Conservation (phyloP, 2,329 filamentous ascomycete species). For the Epichloe elymi region DNA sequence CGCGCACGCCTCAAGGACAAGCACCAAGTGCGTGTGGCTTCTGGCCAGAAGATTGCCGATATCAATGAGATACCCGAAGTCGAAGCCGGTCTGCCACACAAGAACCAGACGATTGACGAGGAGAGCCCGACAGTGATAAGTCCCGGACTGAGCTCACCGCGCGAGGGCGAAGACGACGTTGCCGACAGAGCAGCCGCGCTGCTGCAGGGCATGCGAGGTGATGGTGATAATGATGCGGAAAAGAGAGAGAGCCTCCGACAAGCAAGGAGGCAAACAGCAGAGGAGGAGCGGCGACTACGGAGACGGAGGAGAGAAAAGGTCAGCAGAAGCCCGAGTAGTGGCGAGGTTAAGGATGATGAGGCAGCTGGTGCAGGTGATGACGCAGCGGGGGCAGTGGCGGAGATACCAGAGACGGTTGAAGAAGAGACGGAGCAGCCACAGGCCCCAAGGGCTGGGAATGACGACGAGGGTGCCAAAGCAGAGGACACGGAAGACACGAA, state of each 20-base stretch:
- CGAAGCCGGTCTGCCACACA: conserved; percentile 26
- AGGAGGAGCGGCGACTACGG: conserved; percentile 60
- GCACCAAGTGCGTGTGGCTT: conserved; percentile 80
- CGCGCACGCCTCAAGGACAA: conserved; percentile 80
- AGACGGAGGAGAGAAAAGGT: conserved; percentile 54
- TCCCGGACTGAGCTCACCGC: conserved; percentile 32
- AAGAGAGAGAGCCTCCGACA: conserved; percentile 48
- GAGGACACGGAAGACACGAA: conserved; percentile 4
- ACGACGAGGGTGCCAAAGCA: conserved; percentile 7
- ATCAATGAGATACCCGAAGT: conserved; percentile 46
- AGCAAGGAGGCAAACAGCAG: conserved; percentile 55
- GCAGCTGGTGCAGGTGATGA: conserved; percentile 8
- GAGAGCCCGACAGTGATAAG: conserved; percentile 36
- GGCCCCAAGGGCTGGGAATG: background rate
- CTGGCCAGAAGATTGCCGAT: conserved; percentile 75
- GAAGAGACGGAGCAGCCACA: conserved; percentile 5
- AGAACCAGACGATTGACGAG: conserved; percentile 28
- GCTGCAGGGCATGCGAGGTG: conserved; percentile 68
- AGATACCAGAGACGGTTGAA: conserved; percentile 6
- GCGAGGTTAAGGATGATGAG: conserved; percentile 15
- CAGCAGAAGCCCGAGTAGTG: conserved; percentile 19
- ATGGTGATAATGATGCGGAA: conserved; percentile 39
- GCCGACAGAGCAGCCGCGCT: conserved; percentile 73
- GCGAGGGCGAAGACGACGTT: conserved; percentile 53
- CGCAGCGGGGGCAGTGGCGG: background rate